Evolutionary conservation across 495 filamentous ascomycete species (phyloP), one percentile per base, ranked within the genome.

Genomic region (Astrocystis sublimbata): DNA sequence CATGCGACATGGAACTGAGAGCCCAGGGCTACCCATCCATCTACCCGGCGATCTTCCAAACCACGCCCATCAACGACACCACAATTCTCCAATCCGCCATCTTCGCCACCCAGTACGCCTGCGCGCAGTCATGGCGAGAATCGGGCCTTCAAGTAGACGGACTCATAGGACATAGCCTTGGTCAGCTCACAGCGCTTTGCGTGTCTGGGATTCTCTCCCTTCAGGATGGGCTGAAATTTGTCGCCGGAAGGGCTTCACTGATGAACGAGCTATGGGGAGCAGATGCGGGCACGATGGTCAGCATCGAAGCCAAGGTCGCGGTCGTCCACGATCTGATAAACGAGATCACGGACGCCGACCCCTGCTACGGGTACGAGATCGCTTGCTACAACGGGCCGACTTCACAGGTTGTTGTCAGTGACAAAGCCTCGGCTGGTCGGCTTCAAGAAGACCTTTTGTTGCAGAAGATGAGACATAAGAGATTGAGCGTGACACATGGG

Each of bases 141-240:
- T 75, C 64, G 12, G 82, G 83, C 0, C 55, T 85, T 4, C 17
- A 69, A 15, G 66, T 76, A 0, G 63, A 55, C 4, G 43, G 66
- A 0, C 23, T 84, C 0, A 50, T 87, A 17, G 84, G 83, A 0
- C 84, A 86, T 60, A 81, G 76, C 50, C 80, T 87, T 56, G 84
- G 84, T 1, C 69, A 86, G 64, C 67, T 86, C 0, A 78, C 78
- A 7, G 82, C 81, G 0, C 53, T 86, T 0, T 35, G 21, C 17
- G 65, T 75, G 0, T 61, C 67, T 2, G 71, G 73, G 0, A 61
- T 62, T 0, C 60, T 75, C 0, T 65, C 68, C 8, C 49, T 75
- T 5, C 17, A 54, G 0, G 60, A 76, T 23, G 58, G 61, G 0
- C 49, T 86, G 9, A 71, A 63, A 6, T 46, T 85, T 2, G 69